Evolutionary conservation across 129 eudicot genomes (phyloP).

Genomic region (Ambrosia trifida): DNA sequence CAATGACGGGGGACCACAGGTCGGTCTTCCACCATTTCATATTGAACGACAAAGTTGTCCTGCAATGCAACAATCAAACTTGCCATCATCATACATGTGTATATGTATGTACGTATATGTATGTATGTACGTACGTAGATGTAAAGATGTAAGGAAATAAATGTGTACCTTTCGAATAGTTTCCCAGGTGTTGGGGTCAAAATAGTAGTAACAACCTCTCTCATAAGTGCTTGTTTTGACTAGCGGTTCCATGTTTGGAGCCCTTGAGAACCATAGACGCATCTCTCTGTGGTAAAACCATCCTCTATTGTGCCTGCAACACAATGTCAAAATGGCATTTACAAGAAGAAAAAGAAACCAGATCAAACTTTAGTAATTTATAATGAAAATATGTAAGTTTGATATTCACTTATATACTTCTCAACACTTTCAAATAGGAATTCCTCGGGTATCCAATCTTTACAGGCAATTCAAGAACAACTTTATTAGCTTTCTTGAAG

Average conservation of each 20-base stretch:
- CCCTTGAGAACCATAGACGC: constrained; percentile 69
- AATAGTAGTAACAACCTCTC: constrained; percentile 76
- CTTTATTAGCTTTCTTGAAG: not conserved
- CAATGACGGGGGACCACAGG: constrained; percentile 59
- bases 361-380: not conserved
- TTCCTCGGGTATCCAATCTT: not conserved
- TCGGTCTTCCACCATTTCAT: constrained; percentile 81
- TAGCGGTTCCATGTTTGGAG: constrained; percentile 61
- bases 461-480: constrained; percentile 1
- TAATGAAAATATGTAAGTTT: not conserved
- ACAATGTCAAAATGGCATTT: constrained; percentile 11
- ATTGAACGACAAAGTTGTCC: constrained; percentile 81
- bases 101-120: not conserved
- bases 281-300: constrained; percentile 79
- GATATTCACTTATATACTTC: not conserved
- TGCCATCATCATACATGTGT: constrained; percentile 7
- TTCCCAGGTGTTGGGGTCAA: constrained; percentile 86
- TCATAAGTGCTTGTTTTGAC: constrained; percentile 66
- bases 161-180: constrained; percentile 60
- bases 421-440: not conserved
- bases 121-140: not conserved
- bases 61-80: constrained; percentile 35
- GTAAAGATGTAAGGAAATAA: not conserved
- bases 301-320: constrained; percentile 70
- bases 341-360: not conserved